Base-by-base conservation (phyloP, 495 filamentous ascomycete species). In the Xylaria scruposa region DNA sequence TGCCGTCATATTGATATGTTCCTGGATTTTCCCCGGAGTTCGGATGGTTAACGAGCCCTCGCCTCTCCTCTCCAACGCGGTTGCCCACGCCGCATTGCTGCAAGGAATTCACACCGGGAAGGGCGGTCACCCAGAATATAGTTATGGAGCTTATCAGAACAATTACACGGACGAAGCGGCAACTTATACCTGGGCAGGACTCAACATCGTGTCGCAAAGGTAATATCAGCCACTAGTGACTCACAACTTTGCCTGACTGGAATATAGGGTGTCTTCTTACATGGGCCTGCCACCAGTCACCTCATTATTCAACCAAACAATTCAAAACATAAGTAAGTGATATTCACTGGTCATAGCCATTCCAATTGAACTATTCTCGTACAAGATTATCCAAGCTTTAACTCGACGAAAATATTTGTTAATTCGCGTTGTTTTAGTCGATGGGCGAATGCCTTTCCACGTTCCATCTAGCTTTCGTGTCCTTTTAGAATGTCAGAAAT, bases 1-100 rank as follows among this genome's bases (percentile, higher is more conserved):
- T 62, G 79, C 83, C 26, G 67, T 85, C 53, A 75, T 85, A 40
- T 70, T 85, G 21, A 75, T 84, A 33, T 83, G 81, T 15, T 74
- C 83, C 0, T 85, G 83, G 83, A 79, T 83, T 8, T 79, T 79
- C 51, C 80, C 83, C 0, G 79, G 76, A 6, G 79, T 82, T 2
- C 80, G 83, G n/a, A 83, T 85, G 56, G 68, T 84, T 29, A 77
- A 79, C 13, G 83, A 85, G 44, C 83, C 83, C 9, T 82, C 78
- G 6, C 71, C 81, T 47, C 74, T 84, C 38, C 83, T 83, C 73
- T 78, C 80, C 4, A 77, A 77, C 31, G 80, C 82, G 58, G 78
- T 78, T 33, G 78, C 80, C 76, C 84, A 81, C 61, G 82, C 83
- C 13, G 78, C 78, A 31, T 73, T 83, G 15, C 75, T 83, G 29